A percentile compares a stretch with the other conserved stretches of the same genome.
Conservation (phyloP, 1,284 basidiomycete species). For the Exsudoporus floridanus region DNA sequence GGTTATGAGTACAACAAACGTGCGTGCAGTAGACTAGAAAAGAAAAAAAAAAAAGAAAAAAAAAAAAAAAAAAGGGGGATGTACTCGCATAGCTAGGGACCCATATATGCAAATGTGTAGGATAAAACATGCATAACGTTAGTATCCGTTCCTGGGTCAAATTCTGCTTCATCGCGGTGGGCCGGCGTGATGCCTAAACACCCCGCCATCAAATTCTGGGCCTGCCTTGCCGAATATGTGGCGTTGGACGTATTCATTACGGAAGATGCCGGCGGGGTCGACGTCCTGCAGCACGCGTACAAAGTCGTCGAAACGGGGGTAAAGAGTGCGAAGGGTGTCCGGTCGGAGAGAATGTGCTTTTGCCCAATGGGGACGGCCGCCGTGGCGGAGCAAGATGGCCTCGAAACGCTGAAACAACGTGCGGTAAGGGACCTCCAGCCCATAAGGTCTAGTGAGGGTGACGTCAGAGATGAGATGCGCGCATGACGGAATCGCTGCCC, state of each 20-base stretch:
- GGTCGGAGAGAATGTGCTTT: constrained; percentile 85
- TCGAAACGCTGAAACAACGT: constrained; percentile 82
- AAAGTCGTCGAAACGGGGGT: constrained; percentile 87
- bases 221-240: constrained; percentile 63
- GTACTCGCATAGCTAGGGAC: constrained; percentile 12
- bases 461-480: constrained; percentile 3
- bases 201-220: constrained; percentile 46
- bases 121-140: constrained; percentile 2
- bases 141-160: not conserved
- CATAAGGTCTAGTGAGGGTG: constrained; percentile 75
- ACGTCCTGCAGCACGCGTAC: constrained; percentile 64
- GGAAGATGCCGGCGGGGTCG: constrained; percentile 82
- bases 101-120: not conserved
- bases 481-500: constrained; percentile 31
- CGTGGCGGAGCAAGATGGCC: constrained; percentile 66
- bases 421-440: constrained; percentile 84
- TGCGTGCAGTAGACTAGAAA: constrained; percentile 20
- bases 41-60: no score
- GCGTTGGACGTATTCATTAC: constrained; percentile 75
- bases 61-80: not conserved
- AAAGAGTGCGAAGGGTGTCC: constrained; percentile 63
- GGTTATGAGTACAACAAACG: constrained; percentile 44
- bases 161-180: constrained; percentile 11
- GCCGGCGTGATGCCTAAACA: constrained; percentile 48
- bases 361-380: constrained; percentile 95